Conservation (phyloP, 768 basidiomycete genomes). For the Russula sp. region DNA sequence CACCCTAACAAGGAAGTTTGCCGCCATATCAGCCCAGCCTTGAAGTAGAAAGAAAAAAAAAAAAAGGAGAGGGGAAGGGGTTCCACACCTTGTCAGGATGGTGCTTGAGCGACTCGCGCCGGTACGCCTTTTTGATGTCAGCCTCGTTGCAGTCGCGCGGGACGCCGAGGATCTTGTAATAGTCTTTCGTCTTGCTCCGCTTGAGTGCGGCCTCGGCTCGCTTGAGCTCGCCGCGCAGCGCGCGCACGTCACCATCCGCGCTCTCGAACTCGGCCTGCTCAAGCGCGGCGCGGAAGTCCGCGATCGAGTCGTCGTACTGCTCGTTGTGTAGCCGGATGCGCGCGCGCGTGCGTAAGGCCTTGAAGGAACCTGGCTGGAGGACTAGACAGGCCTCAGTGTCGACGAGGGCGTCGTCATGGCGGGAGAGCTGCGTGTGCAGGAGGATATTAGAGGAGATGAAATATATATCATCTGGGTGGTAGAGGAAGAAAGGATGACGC, state of each 20-base stretch:
- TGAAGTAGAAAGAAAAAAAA: neutral
- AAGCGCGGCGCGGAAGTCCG: conserved; percentile 74
- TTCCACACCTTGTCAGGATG: conserved; percentile 71
- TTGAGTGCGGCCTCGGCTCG: conserved; percentile 80
- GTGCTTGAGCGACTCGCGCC: conserved; percentile 77
- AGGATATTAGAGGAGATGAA: neutral
- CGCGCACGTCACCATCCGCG: conserved; percentile 53
- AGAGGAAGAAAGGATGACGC: conserved; percentile 14
- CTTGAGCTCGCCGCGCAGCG: conserved; percentile 58
- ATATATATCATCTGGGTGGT: neutral
- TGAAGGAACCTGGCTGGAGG: conserved; percentile 63
- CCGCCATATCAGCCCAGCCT: neutral
- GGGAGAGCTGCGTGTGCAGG: conserved; percentile 41
- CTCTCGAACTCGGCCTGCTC: conserved; percentile 63
- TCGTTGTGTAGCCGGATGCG: conserved; percentile 71
- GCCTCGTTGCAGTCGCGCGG: conserved; percentile 50
- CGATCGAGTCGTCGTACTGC: conserved; percentile 60
- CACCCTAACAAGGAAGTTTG: conserved; percentile 48
- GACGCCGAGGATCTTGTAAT: conserved; percentile 71
- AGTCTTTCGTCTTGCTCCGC: conserved; percentile 86
- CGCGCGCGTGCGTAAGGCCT: conserved; percentile 80
- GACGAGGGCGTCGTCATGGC: conserved; percentile 57
- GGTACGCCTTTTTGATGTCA: conserved; percentile 90
- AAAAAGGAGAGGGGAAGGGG: neutral
- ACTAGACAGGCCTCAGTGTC: conserved; percentile 65